A percentile compares a stretch with the other conserved stretches of the same genome.
Conservation (phyloP, 345 rosid genomes). For the Pelargonium nanum region DNA sequence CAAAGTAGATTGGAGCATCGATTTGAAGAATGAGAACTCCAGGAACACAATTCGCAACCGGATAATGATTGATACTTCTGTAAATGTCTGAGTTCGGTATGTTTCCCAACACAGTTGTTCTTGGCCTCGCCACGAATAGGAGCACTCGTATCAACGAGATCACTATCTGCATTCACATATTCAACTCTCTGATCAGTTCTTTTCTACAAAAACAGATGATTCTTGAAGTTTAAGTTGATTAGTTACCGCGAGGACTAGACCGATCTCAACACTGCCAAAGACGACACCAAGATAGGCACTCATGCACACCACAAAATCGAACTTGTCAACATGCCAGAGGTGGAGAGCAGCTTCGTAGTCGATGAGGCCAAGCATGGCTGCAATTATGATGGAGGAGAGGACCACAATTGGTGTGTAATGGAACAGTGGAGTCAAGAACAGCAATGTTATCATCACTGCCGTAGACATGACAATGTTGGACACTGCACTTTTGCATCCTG, state of each 20-base stretch:
- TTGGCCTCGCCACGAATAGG: conserved; percentile 73
- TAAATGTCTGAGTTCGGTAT: conserved; percentile 68
- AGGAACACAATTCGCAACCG: conserved; percentile 42
- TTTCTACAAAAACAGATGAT: background rate
- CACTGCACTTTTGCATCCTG: conserved; percentile 78
- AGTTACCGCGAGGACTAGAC: conserved; percentile 61
- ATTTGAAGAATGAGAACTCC: conserved; percentile 78
- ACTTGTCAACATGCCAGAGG: conserved; percentile 78
- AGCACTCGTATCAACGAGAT: conserved; percentile 64
- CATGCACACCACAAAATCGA: conserved; percentile 72
- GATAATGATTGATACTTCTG: conserved; percentile 77
- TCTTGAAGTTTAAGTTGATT: background rate
- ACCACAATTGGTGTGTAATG: conserved; percentile 89
- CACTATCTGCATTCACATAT: conserved; percentile 33
- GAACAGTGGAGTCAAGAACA: conserved; percentile 78
- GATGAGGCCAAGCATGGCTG: conserved; percentile 89
- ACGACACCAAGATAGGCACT: conserved; percentile 77
- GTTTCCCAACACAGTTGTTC: conserved; percentile 56
- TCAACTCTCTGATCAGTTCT: background rate
- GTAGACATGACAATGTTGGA: conserved; percentile 91
- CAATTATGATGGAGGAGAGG: conserved; percentile 65
- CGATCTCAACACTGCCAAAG: conserved; percentile 73
- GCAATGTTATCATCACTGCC: conserved; percentile 71
- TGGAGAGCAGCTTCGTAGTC: conserved; percentile 77
- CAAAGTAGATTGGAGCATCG: conserved; percentile 76